phyloP scores from a whole-genome alignment of 2,329 filamentous ascomycete genomes.

The Beauveria sp. region DNA sequence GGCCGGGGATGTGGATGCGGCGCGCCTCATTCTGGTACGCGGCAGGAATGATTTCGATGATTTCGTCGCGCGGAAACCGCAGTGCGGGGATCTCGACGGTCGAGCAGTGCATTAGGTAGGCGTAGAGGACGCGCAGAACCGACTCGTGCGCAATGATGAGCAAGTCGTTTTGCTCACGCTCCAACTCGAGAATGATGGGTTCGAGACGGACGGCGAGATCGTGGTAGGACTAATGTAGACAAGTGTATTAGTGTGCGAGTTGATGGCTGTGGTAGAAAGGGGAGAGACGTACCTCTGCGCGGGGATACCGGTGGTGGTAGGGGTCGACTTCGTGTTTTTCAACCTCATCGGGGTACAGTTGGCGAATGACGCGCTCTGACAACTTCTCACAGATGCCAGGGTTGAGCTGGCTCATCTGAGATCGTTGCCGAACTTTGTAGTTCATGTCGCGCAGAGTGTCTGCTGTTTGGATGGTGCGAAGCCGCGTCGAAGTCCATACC shows the following conservation, averaged over 20 bases:
- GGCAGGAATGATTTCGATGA: slow-evolving; percentile 96
- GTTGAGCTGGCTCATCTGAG: slow-evolving; percentile 95
- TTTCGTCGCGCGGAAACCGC: slow-evolving; percentile 91
- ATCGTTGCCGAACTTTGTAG: slow-evolving; percentile 81
- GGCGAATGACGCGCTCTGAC: slow-evolving; percentile 71
- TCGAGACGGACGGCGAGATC: slow-evolving; percentile 96
- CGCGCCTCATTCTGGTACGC: slow-evolving; percentile 96
- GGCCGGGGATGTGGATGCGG: slow-evolving; percentile 73
- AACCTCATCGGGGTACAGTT: slow-evolving; percentile 83
- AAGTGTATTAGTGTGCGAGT: slow-evolving; percentile 8
- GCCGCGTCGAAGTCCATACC: slow-evolving; percentile 90
- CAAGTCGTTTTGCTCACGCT: slow-evolving; percentile 95
- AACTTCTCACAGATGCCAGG: slow-evolving; percentile 94
- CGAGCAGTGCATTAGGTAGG: slow-evolving; percentile 97
- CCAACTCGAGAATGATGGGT: slow-evolving; percentile 93
- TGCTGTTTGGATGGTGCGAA: slow-evolving; percentile 84
- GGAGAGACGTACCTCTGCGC: slow-evolving; percentile 64
- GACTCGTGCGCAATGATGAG: slow-evolving; percentile 97
- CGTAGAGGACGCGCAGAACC: slow-evolving; percentile 92
- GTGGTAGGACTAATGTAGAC: slow-evolving; percentile 72
- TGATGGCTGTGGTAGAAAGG: not conserved
- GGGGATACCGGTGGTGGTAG: slow-evolving; percentile 92
- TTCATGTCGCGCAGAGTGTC: slow-evolving; percentile 71
- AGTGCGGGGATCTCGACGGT: slow-evolving; percentile 89
- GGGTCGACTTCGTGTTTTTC: slow-evolving; percentile 89